Evolutionary conservation across 202 grass and related monocot species (phyloP).

Genomic region (Schoenoplectus triqueter): DNA sequence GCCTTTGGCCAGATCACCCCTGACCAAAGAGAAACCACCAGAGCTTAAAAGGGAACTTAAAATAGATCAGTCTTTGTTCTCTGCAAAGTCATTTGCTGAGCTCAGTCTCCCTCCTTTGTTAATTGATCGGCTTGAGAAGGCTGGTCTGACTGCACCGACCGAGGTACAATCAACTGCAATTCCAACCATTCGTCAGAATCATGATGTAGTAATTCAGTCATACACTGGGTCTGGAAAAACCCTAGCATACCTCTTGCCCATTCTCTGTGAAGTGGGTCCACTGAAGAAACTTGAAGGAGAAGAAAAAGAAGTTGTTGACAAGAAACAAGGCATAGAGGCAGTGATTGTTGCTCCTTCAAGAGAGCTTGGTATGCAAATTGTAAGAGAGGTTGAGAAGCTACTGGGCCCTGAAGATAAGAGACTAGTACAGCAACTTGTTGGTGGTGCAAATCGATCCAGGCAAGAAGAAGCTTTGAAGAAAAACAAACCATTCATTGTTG

Average conservation of each 20-base stretch:
- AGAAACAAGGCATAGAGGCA: conserved; percentile 73
- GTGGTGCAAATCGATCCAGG: conserved; percentile 78
- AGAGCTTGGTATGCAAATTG: conserved; percentile 95
- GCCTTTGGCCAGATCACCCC: conserved; percentile 46
- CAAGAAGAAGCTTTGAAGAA: conserved; percentile 96
- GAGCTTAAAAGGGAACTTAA: conserved; percentile 53
- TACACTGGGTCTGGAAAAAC: conserved; percentile 92
- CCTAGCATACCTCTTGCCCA: conserved; percentile 79
- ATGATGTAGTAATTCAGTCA: conserved; percentile 85
- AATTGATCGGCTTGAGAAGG: conserved; percentile 60
- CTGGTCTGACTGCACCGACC: conserved; percentile 69
- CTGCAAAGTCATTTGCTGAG: conserved; percentile 78
- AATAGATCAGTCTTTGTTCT: conserved; percentile 82
- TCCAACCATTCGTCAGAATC: conserved; percentile 74
- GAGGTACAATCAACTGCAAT: conserved; percentile 87
- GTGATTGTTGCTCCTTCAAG: conserved; percentile 93
- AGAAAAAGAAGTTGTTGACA: conserved; percentile 42
- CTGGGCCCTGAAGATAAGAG: conserved; percentile 76
- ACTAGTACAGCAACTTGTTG: conserved; percentile 86
- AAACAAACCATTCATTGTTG: conserved; percentile 83
- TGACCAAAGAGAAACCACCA: conserved; percentile 39
- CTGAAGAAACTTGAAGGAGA: conserved; percentile 50
- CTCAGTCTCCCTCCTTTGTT: conserved; percentile 78
- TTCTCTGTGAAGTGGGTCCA: conserved; percentile 82
- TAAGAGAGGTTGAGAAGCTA: conserved; percentile 80